Conservation (phyloP, 208 protist species). For the Dictyostelium gargantuum region DNA sequence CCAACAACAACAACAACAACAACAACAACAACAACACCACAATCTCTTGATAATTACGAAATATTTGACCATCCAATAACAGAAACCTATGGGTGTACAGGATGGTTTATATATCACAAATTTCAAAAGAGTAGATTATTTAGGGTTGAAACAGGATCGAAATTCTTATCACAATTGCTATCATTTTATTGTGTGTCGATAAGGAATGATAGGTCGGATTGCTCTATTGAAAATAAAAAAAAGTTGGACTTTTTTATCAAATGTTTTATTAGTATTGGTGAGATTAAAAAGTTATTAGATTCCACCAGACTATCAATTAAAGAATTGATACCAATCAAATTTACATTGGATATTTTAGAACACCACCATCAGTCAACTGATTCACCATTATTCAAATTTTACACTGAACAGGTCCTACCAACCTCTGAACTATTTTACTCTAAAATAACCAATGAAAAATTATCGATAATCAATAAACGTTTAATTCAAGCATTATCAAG, state of each 20-base stretch:
- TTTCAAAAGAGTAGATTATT: background rate
- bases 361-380: slow-evolving; percentile 30
- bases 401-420: background rate
- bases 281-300: background rate
- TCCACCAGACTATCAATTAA: background rate
- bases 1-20: background rate
- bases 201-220: too few species aligned
- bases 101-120: slow-evolving; percentile 19
- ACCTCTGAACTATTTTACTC: background rate
- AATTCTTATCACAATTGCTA: slow-evolving; percentile 18
- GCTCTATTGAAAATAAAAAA: background rate
- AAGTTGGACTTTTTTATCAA: background rate
- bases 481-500: background rate
- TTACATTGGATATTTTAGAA: slow-evolving; percentile 44
- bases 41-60: background rate
- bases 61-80: background rate
- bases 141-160: background rate
- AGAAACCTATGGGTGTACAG: background rate
- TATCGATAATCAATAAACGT: slow-evolving; percentile 8
- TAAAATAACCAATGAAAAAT: slow-evolving; percentile 20
- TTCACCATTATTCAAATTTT: slow-evolving; percentile 2
- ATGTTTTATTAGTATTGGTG: background rate
- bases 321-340: slow-evolving; percentile 5
- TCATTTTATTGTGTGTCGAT: background rate
- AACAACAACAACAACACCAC: background rate